A percentile compares a stretch with the other conserved stretches of the same genome.
Evolutionary conservation across 176 grass and related monocot genomes (phyloP).

Genomic region (Ampelocalamus luodianensis): DNA sequence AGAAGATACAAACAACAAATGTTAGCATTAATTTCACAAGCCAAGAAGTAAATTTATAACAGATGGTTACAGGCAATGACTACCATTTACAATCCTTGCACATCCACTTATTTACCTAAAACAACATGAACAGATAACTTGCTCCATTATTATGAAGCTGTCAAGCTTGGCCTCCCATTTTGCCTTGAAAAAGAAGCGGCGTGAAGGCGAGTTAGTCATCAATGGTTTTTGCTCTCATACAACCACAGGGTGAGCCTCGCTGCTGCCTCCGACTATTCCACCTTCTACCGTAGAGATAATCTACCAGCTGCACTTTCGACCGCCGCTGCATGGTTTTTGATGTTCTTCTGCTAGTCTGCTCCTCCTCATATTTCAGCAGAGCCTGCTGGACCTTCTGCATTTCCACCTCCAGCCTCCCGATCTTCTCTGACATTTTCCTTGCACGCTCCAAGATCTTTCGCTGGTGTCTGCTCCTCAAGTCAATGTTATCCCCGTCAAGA

Average conservation of each 20-base stretch:
- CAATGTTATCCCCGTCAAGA: constrained; percentile 48
- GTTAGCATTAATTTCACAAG: constrained; percentile 44
- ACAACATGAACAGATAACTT: constrained; percentile 10
- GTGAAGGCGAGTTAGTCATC: constrained; percentile 50
- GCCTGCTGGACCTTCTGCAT: constrained; percentile 75
- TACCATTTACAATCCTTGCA: constrained; percentile 56
- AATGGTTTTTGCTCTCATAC: constrained; percentile 67
- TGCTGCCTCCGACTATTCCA: constrained; percentile 55
- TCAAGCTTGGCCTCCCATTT: constrained; percentile 39
- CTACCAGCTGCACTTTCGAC: constrained; percentile 72
- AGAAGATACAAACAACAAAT: constrained; percentile 40
- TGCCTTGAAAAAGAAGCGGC: constrained; percentile 50
- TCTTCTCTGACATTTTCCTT: constrained; percentile 83
- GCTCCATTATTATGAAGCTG: constrained; percentile 34
- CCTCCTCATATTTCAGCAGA: constrained; percentile 67
- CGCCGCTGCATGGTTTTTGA: constrained; percentile 44
- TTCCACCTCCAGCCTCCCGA: constrained; percentile 71
- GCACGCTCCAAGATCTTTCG: constrained; percentile 76
- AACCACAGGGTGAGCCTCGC: constrained; percentile 65
- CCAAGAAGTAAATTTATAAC: neutral
- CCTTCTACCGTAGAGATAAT: constrained; percentile 79
- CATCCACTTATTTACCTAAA: constrained; percentile 47
- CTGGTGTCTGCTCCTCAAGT: constrained; percentile 68
- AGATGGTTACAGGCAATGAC: constrained; percentile 40
- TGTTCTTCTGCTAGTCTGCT: constrained; percentile 52